These are phyloP conservation scores for Aechmea fasciata DNA, from an alignment of 176 grass and related monocot genomes.

Conservation along the genomic window DNA sequence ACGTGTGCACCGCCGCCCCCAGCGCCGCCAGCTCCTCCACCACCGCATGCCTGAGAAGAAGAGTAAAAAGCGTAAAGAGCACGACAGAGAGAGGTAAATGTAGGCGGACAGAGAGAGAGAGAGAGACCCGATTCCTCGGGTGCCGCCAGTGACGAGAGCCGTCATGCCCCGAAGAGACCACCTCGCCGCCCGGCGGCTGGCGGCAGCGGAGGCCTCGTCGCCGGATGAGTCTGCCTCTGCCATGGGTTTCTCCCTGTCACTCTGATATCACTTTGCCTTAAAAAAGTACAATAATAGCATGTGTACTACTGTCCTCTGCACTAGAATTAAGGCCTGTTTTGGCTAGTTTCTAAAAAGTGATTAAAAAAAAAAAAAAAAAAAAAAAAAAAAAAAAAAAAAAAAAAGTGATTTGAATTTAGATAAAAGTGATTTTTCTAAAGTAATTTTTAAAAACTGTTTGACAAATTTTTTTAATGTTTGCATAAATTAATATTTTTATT, in stretches of 20 bases:
- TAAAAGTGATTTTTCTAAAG: no score
- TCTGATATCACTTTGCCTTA: no score
- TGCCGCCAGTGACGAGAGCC: conserved; percentile 69
- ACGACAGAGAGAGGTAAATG: not conserved
- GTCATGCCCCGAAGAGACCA: conserved; percentile 63
- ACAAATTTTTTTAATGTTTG: no score
- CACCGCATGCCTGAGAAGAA: conserved; percentile 30
- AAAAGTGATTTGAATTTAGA: no score
- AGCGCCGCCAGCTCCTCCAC: conserved; percentile 54
- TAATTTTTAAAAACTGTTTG: no score
- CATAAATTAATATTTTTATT: no score
- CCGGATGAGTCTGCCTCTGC: not conserved
- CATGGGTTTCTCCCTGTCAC: not conserved
- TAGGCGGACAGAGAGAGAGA: not conserved
- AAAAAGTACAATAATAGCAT: no score
- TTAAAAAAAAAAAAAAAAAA: no score
- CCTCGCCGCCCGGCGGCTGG: conserved; percentile 8
- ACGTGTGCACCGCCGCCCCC: conserved; percentile 50
- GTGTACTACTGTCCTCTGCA: no score
- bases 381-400: no score
- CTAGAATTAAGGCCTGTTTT: no score
- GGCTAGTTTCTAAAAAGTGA: no score
- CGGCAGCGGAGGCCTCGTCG: not conserved
- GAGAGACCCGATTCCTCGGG: conserved; percentile 62
- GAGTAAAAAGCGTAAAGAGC: not conserved